phyloP scores from a whole-genome alignment of 1,284 basidiomycete species.

The Melampsora allii-populina region DNA sequence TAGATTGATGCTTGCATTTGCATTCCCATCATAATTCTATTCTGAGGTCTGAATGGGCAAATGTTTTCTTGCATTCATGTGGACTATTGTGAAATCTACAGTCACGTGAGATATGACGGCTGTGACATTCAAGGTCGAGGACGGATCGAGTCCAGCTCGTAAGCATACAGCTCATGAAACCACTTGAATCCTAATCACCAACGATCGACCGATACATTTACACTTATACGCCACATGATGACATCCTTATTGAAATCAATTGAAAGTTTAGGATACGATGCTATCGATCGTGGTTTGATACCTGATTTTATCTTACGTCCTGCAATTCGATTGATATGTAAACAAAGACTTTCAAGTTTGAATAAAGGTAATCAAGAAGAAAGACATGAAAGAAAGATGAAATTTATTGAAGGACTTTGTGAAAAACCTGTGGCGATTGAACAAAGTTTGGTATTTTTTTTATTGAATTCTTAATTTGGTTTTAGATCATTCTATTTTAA shows the following conservation, averaged over 20 bases:
- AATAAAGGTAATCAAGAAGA: constrained; percentile 62
- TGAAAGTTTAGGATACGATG: constrained; percentile 11
- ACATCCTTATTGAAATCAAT: background rate
- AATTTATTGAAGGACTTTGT: constrained; percentile 53
- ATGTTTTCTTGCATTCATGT: no score
- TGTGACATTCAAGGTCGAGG: no score
- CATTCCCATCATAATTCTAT: no score
- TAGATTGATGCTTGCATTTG: no score
- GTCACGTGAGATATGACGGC: no score
- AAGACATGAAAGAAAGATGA: constrained; percentile 67
- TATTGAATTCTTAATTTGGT: no score
- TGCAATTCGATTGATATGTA: constrained; percentile 62
- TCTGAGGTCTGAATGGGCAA: no score
- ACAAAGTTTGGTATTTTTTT: constrained; percentile 14
- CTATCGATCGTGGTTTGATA: constrained; percentile 52
- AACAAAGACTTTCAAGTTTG: constrained; percentile 64
- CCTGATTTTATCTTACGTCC: constrained; percentile 65
- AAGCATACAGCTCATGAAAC: no score
- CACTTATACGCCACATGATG: background rate
- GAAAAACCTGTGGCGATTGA: constrained; percentile 63
- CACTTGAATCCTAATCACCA: no score
- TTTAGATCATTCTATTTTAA: no score
- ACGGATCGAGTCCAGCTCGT: no score
- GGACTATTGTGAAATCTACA: no score
- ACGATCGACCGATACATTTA: background rate